A percentile compares a stretch with the other conserved stretches of the same genome.
Conservation (phyloP, 306 rosid species). For the Cyclanthera cordifolia region DNA sequence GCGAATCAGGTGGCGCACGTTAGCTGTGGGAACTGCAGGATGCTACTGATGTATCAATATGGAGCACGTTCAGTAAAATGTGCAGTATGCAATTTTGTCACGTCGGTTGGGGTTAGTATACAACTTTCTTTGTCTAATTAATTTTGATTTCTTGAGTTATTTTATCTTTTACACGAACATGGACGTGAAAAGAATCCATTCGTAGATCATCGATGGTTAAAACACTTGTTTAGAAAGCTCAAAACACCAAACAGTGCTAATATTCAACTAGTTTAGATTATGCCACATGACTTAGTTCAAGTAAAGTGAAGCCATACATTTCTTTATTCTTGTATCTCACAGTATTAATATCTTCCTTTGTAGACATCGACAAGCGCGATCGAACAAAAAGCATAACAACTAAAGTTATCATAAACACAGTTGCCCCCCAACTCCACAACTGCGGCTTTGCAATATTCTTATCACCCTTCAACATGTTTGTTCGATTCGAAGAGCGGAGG, state of each 20-base stretch:
- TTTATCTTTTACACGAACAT: neutral
- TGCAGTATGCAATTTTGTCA: conserved; percentile 96
- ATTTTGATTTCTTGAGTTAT: neutral
- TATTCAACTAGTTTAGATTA: neutral
- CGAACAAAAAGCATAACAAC: conserved; percentile 7
- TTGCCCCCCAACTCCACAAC: neutral
- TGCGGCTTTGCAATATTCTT: conserved; percentile 1
- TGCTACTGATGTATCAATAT: conserved; percentile 87
- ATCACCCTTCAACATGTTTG: neutral
- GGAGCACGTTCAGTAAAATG: conserved; percentile 95
- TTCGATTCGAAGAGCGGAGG: neutral
- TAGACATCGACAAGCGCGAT: conserved; percentile 3
- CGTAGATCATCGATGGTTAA: neutral
- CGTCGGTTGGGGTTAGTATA: conserved; percentile 81
- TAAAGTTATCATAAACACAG: neutral
- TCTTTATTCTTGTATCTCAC: conserved; percentile 8
- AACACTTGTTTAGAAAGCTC: neutral
- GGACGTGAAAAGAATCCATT: neutral
- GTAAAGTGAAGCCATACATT: neutral
- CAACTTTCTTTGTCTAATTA: neutral
- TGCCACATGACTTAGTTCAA: neutral
- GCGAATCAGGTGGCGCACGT: conserved; percentile 99
- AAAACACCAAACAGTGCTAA: conserved; percentile 1
- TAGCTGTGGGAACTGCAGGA: conserved; percentile 87
- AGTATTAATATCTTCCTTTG: neutral